phyloP scores from a whole-genome alignment of 2,329 filamentous ascomycete species.

The Fusarium secorum region DNA sequence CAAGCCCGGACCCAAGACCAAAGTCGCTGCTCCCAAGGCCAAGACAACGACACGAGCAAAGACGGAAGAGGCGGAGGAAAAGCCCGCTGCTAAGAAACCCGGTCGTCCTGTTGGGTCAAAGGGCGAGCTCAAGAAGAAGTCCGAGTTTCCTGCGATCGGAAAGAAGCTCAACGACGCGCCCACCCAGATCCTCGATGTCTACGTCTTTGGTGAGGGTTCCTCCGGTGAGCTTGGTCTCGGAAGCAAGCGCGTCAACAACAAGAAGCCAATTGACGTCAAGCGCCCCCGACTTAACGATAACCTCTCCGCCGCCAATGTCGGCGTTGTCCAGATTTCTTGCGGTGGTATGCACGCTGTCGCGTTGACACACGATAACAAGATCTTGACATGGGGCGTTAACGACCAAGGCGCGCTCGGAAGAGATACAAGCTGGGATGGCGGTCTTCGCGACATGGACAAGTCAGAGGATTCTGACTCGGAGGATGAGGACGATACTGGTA shows the following conservation, averaged over 20 bases:
- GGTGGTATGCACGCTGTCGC: constrained; percentile 85
- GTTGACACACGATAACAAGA: constrained; percentile 80
- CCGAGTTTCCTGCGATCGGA: constrained; percentile 57
- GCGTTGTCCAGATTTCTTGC: constrained; percentile 78
- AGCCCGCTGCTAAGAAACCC: constrained; percentile 32
- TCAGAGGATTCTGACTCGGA: constrained; percentile 62
- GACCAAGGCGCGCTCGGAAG: constrained; percentile 83
- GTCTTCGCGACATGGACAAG: constrained; percentile 64
- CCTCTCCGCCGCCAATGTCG: constrained; percentile 64
- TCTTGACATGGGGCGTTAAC: constrained; percentile 88
- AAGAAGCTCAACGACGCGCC: constrained; percentile 75
- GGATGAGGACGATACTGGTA: constrained; percentile 66
- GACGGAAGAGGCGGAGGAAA: constrained; percentile 59
- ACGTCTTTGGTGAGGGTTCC: constrained; percentile 80
- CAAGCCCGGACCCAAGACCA: constrained; percentile 40
- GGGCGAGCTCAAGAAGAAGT: constrained; percentile 49
- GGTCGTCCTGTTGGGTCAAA: constrained; percentile 26
- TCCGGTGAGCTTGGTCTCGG: constrained; percentile 86
- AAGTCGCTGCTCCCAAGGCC: constrained; percentile 41
- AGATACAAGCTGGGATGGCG: constrained; percentile 74
- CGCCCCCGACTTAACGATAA: constrained; percentile 83
- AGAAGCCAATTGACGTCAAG: constrained; percentile 77
- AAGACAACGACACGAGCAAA: constrained; percentile 37
- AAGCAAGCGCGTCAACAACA: constrained; percentile 66
- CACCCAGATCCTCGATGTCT: constrained; percentile 72